A percentile compares a stretch with the other conserved stretches of the same genome.
Evolutionary conservation across 2,329 filamentous ascomycete species (phyloP).

Genomic region (Fusarium sp.): DNA sequence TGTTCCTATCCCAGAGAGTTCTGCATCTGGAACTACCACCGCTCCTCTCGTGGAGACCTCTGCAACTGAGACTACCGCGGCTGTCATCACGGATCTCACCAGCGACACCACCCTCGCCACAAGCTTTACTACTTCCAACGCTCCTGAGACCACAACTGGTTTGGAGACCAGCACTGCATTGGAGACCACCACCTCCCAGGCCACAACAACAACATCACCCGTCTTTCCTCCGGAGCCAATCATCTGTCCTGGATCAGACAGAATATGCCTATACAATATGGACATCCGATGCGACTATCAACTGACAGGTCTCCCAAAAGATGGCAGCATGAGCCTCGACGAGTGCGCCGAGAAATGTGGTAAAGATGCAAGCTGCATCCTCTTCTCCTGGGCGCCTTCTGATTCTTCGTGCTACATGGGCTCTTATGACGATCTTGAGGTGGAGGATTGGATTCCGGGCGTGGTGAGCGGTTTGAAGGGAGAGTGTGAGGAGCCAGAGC

Average conservation of each 20-base stretch:
- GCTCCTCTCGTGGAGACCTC: no score
- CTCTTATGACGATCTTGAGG: neutral
- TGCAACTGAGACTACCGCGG: neutral
- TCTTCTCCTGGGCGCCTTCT: neutral
- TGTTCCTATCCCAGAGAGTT: neutral
- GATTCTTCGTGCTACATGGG: neutral
- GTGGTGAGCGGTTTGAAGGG: neutral
- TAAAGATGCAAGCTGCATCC: neutral
- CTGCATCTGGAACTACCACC: neutral
- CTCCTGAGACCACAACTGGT: neutral
- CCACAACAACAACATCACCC: neutral
- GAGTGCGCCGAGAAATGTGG: neutral
- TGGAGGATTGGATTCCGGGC: neutral
- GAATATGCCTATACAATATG: neutral
- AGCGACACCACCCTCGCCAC: neutral
- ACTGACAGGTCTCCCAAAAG: neutral
- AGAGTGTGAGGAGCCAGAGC: neutral
- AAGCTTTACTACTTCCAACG: neutral
- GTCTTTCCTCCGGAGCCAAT: neutral
- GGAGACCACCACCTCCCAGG: neutral
- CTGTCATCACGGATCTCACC: fast-evolving
- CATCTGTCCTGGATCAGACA: neutral
- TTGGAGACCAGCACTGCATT: neutral
- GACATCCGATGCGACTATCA: neutral
- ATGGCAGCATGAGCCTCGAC: neutral